These are phyloP conservation scores for Beauveria scarabaeidicola DNA, from an alignment of 2,329 filamentous ascomycete genomes.

Conservation along the genomic window DNA sequence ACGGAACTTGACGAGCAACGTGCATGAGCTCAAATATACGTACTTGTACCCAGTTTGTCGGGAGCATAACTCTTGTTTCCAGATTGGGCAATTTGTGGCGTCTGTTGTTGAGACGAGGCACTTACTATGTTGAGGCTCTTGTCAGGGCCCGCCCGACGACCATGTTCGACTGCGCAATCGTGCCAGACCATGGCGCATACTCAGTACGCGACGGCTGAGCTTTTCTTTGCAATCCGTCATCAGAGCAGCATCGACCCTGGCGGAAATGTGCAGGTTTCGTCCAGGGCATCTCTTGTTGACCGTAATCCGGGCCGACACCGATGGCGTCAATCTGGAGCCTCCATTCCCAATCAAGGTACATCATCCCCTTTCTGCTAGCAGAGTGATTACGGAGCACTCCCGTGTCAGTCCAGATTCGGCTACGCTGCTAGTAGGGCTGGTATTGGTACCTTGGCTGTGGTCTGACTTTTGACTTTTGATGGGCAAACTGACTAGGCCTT, in stretches of 20 bases:
- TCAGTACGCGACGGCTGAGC: not conserved
- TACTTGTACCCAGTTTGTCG: not conserved
- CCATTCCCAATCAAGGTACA: not conserved
- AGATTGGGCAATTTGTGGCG: not conserved
- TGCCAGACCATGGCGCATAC: not conserved
- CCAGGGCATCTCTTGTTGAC: not conserved
- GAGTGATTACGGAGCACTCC: not conserved
- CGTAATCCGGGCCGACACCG: not conserved
- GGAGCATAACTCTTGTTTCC: not conserved
- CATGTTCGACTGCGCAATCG: not conserved
- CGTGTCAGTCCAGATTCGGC: not conserved
- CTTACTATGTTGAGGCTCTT: not conserved
- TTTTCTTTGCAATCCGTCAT: not conserved
- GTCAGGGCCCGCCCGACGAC: no score
- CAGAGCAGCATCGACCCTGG: not conserved
- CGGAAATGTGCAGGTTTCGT: not conserved
- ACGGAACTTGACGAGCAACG: not conserved
- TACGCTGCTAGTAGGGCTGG: not conserved
- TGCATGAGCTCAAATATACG: not conserved
- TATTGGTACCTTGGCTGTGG: not conserved
- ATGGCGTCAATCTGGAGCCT: not conserved
- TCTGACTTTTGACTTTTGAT: not conserved
- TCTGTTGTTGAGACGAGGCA: not conserved
- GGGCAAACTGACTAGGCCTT: not conserved
- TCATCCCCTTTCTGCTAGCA: not conserved